A percentile compares a stretch with the other conserved stretches of the same genome.
Evolutionary conservation across 202 grass and related monocot genomes (phyloP).

Genomic region (Panicum hallii): DNA sequence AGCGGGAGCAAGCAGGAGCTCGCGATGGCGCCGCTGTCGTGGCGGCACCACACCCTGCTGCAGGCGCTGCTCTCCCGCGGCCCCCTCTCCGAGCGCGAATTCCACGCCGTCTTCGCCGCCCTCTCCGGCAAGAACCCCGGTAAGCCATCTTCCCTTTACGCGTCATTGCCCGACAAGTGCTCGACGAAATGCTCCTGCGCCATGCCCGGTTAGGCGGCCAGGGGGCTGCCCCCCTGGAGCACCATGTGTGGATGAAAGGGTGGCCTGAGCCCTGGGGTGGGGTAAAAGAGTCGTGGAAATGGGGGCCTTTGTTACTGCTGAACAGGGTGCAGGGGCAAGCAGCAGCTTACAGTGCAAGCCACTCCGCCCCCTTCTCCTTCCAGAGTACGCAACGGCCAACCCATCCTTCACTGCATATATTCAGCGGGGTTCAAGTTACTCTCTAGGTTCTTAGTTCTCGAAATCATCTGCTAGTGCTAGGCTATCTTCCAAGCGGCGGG

Average conservation of each 20-base stretch:
- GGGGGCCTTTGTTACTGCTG: too few species aligned
- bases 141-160: neutral
- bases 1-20: neutral
- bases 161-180: neutral
- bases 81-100: conserved; percentile 61
- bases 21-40: conserved; percentile 57
- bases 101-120: conserved; percentile 62
- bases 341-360: neutral
- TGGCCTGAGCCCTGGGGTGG: too few species aligned
- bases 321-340: too few species aligned
- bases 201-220: neutral
- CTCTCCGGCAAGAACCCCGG: conserved; percentile 75
- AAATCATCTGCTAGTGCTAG: too few species aligned
- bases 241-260: neutral
- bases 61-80: conserved; percentile 78
- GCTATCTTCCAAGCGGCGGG: too few species aligned
- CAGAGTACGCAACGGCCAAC: neutral
- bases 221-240: neutral
- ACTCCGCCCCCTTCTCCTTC: neutral
- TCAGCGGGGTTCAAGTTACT: too few species aligned
- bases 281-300: neutral
- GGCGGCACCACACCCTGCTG: conserved; percentile 77
- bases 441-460: too few species aligned
- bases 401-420: neutral
- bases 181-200: conserved; percentile 28